Percentiles rank a stretch among this genome's conserved stretches.
phyloP scores from a whole-genome alignment of 441 rosid genomes.

The Populus hybrid region DNA sequence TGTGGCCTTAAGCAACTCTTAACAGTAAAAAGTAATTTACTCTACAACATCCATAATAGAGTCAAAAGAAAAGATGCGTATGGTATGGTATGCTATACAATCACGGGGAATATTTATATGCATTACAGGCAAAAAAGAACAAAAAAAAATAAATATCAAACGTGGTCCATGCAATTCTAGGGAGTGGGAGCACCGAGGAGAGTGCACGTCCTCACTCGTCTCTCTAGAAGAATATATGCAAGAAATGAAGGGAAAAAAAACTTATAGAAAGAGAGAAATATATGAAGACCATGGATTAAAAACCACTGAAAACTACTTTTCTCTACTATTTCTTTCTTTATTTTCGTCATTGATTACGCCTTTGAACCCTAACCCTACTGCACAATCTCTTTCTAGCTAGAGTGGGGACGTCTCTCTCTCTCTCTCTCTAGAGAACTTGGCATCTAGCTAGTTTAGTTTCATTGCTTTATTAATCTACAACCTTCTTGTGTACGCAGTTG shows the following conservation, averaged over 20 bases:
- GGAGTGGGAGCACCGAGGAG: constrained; percentile 15
- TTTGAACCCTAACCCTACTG: constrained; percentile 15
- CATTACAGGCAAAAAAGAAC: not conserved
- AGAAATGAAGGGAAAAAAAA: no score
- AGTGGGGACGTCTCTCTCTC: constrained; percentile 27
- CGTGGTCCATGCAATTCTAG: constrained; percentile 42
- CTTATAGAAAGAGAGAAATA: not conserved
- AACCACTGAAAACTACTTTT: not conserved
- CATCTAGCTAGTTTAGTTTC: not conserved
- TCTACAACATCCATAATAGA: no score
- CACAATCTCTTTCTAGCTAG: constrained; percentile 16
- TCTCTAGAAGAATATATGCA: not conserved
- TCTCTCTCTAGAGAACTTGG: no score
- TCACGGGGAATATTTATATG: not conserved
- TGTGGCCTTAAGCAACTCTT: no score
- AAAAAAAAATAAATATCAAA: not conserved
- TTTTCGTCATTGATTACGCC: constrained; percentile 32
- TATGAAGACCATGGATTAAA: not conserved
- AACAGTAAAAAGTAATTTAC: no score
- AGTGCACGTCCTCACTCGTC: constrained; percentile 24
- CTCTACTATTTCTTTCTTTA: not conserved
- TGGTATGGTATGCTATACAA: not conserved
- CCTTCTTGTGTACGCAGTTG: not conserved
- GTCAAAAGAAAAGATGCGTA: not conserved
- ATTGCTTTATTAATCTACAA: not conserved